Conservation (phyloP, 2,329 filamentous ascomycete species). For the Aspergillus ustus region DNA sequence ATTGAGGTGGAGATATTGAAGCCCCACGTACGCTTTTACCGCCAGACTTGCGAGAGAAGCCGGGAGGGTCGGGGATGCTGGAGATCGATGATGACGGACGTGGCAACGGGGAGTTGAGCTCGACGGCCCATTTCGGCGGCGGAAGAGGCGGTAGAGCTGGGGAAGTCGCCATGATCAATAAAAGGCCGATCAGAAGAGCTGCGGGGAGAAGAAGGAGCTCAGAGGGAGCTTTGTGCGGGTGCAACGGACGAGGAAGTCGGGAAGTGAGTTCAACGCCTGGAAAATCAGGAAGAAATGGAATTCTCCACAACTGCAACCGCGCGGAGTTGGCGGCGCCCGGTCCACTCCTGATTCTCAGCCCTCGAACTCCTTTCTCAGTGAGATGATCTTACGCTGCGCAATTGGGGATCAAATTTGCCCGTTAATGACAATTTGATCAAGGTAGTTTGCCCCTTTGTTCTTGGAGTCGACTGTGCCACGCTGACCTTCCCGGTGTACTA, state of each 20-base stretch:
- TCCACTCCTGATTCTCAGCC: conserved; percentile 30
- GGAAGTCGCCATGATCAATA: conserved; percentile 24
- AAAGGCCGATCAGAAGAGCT: conserved; percentile 3
- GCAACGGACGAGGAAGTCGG: conserved; percentile 8
- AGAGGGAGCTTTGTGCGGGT: conserved; percentile 2
- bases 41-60: conserved; percentile 64
- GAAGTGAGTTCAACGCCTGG: conserved; percentile 21
- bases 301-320: conserved; percentile 32
- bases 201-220: conserved; percentile 17
- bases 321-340: conserved; percentile 30
- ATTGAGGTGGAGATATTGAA: background rate
- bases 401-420: conserved; percentile 3
- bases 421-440: background rate
- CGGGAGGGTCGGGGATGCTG: conserved; percentile 81
- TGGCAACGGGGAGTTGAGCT: conserved; percentile 73
- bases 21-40: conserved; percentile 43
- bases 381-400: background rate
- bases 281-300: conserved; percentile 23
- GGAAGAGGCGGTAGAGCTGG: conserved; percentile 45
- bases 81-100: conserved; percentile 64
- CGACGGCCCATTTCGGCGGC: conserved; percentile 79
- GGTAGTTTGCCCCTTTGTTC: conserved; percentile 1
- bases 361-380: conserved; percentile 13
- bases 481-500: conserved; percentile 14
- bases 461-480: conserved; percentile 11